Evolutionary conservation across 306 rosid genomes (phyloP), one percentile per base, ranked within the genome.

Genomic region (Elaeagnus macrophylla): DNA sequence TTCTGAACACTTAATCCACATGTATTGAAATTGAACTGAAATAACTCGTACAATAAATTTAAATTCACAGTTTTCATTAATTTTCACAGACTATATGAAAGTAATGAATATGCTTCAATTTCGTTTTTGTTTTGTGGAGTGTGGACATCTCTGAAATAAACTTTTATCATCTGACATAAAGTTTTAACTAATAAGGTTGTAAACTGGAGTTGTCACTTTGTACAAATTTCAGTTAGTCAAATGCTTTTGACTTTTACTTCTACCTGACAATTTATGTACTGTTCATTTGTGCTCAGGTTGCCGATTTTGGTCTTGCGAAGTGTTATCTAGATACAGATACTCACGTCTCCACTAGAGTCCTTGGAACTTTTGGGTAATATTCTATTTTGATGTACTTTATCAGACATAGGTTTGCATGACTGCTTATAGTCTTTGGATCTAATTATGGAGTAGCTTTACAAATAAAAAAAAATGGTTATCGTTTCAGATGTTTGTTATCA

Each of bases 301-400:
- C 82, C 10, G 86, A 80, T 67, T 83, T 83, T 67, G 91, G 91
- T 39, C 82, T 83, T 39, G 91, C 86, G 32, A 83, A 72, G 61
- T 14, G 75, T 60, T 66, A 72, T 45, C 65, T 48, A 17, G 87
- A 83, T 14, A 57, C 73, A 9, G 80, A 83, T 25, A 83, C 84
- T 57, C 87, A 80, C 50, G 82, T 83, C 62, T 80, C 82, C 43
- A 83, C 93, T 10, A 77, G 93, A 57, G 74, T 80, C 42, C 75
- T 80, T 84, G 93, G 93, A 72, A 75, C 87, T 60, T 72, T 83
- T 69, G 91, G 91, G 86, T 83, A 52, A 57, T 67, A 66, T 53
- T 15, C n/a, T 48, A 51, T 17, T 18, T 36, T 7, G 60, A 9
- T 52, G 37, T 47, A 12, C 56, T 14, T 37, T 7, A 49, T 56